These are phyloP conservation scores for Lactuca saligna DNA, from an alignment of 129 eudicot genomes.

Conservation along the genomic window DNA sequence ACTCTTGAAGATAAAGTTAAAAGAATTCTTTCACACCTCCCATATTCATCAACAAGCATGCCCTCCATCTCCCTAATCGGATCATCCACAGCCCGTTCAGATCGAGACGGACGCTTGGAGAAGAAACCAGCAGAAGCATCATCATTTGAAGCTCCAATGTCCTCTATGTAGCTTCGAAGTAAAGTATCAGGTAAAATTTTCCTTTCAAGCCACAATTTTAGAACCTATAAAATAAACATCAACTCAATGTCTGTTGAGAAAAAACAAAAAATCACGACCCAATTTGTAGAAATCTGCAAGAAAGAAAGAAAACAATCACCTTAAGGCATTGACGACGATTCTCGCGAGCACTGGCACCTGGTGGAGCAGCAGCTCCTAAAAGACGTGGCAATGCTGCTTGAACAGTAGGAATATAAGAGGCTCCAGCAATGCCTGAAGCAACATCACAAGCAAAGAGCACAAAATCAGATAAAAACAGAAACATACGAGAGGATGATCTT, in stretches of 20 bases:
- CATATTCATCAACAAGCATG: constrained; percentile 89
- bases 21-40: constrained; percentile 48
- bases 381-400: constrained; percentile 87
- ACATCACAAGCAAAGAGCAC: constrained; percentile 1
- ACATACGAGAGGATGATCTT: background rate
- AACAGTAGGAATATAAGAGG: constrained; percentile 74
- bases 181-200: constrained; percentile 70
- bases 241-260: constrained; percentile 17
- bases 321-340: constrained; percentile 84
- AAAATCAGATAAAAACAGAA: background rate
- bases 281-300: background rate
- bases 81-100: constrained; percentile 74
- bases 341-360: constrained; percentile 75
- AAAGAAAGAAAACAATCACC: constrained; percentile 38
- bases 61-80: constrained; percentile 89
- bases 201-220: constrained; percentile 82
- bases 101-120: constrained; percentile 68
- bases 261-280: constrained; percentile 6
- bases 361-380: constrained; percentile 82
- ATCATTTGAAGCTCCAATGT: constrained; percentile 54
- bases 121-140: constrained; percentile 46
- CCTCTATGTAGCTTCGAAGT: constrained; percentile 60
- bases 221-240: constrained; percentile 40
- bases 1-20: background rate
- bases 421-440: constrained; percentile 69